Evolutionary conservation across 163 green algal species (phyloP).

Genomic region (Coccomyxa subellipsoidea): DNA sequence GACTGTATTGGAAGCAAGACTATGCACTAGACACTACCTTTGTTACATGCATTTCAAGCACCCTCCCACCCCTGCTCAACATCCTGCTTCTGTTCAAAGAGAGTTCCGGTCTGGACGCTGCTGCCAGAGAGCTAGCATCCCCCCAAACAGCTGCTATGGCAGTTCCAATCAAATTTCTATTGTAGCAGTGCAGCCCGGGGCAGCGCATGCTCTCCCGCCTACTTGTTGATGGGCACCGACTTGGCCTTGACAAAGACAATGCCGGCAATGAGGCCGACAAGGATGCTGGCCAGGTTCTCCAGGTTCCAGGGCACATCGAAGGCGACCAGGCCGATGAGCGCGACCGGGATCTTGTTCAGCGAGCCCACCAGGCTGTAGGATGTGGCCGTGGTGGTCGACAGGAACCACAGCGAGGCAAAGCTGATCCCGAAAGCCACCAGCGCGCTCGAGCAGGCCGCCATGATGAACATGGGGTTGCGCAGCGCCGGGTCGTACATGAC

Average conservation of each 20-base stretch:
- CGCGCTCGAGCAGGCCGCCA: constrained; percentile 56
- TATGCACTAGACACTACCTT: no score
- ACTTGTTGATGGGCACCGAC: constrained; percentile 12
- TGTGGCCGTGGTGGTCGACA: constrained; percentile 80
- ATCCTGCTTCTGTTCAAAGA: background rate
- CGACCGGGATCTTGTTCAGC: constrained; percentile 88
- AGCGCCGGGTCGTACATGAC: constrained; percentile 59
- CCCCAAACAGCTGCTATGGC: background rate
- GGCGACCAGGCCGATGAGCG: constrained; percentile 71
- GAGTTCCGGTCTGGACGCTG: no score
- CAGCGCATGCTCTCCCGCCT: background rate
- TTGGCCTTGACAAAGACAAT: constrained; percentile 85
- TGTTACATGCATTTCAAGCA: no score
- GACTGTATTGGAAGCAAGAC: no score
- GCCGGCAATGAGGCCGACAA: constrained; percentile 71
- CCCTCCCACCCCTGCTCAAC: no score
- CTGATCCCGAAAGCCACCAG: constrained; percentile 81
- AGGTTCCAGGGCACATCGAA: constrained; percentile 68
- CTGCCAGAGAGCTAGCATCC: background rate
- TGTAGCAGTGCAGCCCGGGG: background rate
- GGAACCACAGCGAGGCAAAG: constrained; percentile 86
- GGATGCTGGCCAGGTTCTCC: constrained; percentile 71
- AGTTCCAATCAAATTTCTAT: background rate
- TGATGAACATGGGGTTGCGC: constrained; percentile 64
- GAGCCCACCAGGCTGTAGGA: constrained; percentile 81